Evolutionary conservation across 2,329 filamentous ascomycete genomes (phyloP), one percentile per base, ranked within the genome.

Genomic region (Pyrenophora graminea): DNA sequence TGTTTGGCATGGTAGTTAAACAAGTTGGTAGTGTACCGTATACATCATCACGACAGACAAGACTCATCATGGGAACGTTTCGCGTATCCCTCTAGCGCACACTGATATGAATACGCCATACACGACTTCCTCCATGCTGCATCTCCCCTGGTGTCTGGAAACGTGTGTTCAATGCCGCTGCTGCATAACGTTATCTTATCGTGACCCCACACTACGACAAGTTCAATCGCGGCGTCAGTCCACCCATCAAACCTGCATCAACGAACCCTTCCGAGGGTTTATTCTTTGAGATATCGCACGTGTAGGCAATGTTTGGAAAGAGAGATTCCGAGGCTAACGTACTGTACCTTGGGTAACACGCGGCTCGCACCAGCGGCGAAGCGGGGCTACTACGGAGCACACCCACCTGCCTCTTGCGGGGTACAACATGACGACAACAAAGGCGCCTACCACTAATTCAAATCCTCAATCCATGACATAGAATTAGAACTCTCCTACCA

Each of bases 291-390:
- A 30, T 33, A 6, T 32, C 10, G 27, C 30, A 4, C 10, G 0
- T 9, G 13, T 4, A 12, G 30, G 30, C 9, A 27, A 15, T 15
- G 2, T 9, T 30, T 18, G 32, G 27, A 21, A 32, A 13, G 1
- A 15, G 4, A 4, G 10, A 38, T 8, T 10, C n/a, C 18, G 15
- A 25, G n/a, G 10, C 37, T 32, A 30, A 15, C 15, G 15, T 15
- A 15, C 15, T 32, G 31, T 38, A 57, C 51, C 53, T 59, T 54
- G 53, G 53, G 37, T 15, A 53, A 51, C 31, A 17, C 27, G 42
- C 51, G 30, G 13, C 30, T 42, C 55, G 59, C 61, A 55, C 56
- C 42, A 62, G 59, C 41, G 59, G 58, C 58, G 50, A 38, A 46
- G 57, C 56, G 61, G 58, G 53, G 53, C 40, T 56, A 45, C 53